phyloP scores from a whole-genome alignment of 139 green algal species.

The Picochlorum sp. region DNA sequence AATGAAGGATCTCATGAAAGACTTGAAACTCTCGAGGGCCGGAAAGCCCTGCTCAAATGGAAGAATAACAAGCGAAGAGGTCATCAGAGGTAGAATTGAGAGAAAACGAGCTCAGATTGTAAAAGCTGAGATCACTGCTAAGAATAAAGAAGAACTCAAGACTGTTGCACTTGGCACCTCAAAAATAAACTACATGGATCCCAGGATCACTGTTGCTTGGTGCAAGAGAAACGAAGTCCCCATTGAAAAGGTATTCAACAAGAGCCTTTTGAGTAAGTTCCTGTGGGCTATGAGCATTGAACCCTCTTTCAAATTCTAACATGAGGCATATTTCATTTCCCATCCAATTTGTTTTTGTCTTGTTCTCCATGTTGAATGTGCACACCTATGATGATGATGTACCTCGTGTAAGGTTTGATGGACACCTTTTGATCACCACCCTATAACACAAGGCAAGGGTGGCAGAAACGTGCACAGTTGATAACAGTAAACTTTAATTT shows the following conservation, averaged over 20 bases:
- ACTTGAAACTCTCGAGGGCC: conserved; percentile 41
- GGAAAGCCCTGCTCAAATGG: conserved; percentile 34
- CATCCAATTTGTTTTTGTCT: no score
- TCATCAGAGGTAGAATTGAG: conserved; percentile 21
- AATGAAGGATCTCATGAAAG: conserved; percentile 46
- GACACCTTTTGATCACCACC: no score
- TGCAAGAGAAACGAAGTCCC: conserved; percentile 75
- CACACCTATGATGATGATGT: no score
- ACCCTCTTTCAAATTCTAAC: conserved; percentile 72
- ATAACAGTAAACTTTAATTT: no score
- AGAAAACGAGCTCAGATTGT: conserved; percentile 50
- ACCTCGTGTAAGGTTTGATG: no score
- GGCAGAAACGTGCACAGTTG: no score
- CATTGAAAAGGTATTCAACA: conserved; percentile 98
- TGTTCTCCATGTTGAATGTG: no score
- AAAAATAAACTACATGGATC: conserved; percentile 99
- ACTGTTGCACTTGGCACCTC: conserved; percentile 94
- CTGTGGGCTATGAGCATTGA: conserved; percentile 88
- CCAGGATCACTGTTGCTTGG: conserved; percentile 95
- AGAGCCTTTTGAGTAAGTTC: conserved; percentile 91
- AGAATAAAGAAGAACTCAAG: conserved; percentile 86
- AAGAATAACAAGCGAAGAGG: conserved; percentile 30
- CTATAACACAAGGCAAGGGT: no score
- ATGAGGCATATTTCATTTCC: no score
- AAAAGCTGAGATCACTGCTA: conserved; percentile 45